A percentile compares a stretch with the other conserved stretches of the same genome.
These are phyloP conservation scores for Coemansia sp. DNA, from an alignment of 192 early-diverging fungal species.

Conservation along the genomic window DNA sequence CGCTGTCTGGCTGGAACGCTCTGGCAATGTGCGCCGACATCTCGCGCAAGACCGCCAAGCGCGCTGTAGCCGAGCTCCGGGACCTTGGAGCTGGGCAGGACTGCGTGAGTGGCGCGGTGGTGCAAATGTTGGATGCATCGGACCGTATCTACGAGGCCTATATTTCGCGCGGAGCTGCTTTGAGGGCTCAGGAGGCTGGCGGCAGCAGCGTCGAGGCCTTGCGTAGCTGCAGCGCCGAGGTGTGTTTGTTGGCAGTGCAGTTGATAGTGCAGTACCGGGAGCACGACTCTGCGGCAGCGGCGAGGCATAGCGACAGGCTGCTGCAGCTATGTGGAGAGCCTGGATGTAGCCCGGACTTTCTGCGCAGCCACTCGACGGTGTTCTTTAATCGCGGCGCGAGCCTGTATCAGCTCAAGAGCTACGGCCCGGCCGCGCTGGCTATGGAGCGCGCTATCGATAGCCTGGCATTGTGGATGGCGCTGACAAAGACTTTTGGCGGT, in stretches of 20 bases:
- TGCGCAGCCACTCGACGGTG: slow-evolving; percentile 51
- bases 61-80: slow-evolving; percentile 12
- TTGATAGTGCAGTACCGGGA: slow-evolving; percentile 26
- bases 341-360: slow-evolving; percentile 24
- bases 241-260: slow-evolving; percentile 30
- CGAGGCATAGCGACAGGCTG: slow-evolving; percentile 21
- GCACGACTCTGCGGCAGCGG: background rate
- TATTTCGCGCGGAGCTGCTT: slow-evolving; percentile 36
- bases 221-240: slow-evolving; percentile 29
- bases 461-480: slow-evolving; percentile 23
- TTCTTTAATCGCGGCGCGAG: slow-evolving; percentile 44
- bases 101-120: slow-evolving; percentile 7
- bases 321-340: slow-evolving; percentile 19
- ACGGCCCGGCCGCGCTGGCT: slow-evolving; percentile 21
- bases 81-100: background rate
- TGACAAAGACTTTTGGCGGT: background rate
- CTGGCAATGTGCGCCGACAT: slow-evolving; percentile 42
- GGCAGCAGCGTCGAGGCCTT: slow-evolving; percentile 19
- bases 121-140: slow-evolving; percentile 17
- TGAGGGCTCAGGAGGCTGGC: slow-evolving; percentile 35
- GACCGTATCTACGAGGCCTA: slow-evolving; percentile 37
- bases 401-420: slow-evolving; percentile 44
- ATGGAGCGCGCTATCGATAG: slow-evolving; percentile 37
- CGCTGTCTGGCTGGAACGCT: slow-evolving; percentile 45
- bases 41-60: slow-evolving; percentile 23